A percentile compares a stretch with the other conserved stretches of the same genome.
These are phyloP conservation scores for Digitaria exilis DNA, from an alignment of 202 grass and related monocot species.

Conservation along the genomic window DNA sequence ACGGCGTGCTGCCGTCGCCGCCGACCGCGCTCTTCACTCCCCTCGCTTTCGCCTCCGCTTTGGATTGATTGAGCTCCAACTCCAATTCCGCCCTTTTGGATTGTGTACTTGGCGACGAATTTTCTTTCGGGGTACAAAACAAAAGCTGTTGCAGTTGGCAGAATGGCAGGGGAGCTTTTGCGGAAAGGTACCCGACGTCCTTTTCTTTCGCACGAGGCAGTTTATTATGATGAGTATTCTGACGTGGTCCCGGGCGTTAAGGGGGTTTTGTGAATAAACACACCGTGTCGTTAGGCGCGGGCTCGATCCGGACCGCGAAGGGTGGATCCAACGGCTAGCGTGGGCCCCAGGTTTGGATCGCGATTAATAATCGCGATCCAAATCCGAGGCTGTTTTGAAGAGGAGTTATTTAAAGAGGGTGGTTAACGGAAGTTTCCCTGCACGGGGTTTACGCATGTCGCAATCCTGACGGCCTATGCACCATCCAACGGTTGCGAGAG, in stretches of 20 bases:
- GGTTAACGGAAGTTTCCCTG: background rate
- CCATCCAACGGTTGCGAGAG: background rate
- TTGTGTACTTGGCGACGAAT: conserved; percentile 16
- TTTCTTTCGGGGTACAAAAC: conserved; percentile 23
- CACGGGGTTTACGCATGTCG: background rate
- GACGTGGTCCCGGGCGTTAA: background rate
- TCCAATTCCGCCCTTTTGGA: conserved; percentile 14
- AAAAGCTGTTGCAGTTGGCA: conserved; percentile 23
- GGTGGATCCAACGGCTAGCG: background rate
- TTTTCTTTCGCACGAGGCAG: background rate
- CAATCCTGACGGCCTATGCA: background rate
- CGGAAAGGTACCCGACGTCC: background rate
- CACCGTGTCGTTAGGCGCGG: background rate
- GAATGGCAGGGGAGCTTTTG: conserved; percentile 12
- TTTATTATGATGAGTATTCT: background rate
- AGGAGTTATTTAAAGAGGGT: background rate
- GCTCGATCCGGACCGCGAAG: background rate
- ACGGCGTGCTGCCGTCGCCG: background rate
- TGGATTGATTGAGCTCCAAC: conserved; percentile 31
- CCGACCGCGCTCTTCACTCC: background rate
- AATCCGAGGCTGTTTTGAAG: background rate
- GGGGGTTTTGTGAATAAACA: background rate
- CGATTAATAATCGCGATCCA: too few relatives aligned
- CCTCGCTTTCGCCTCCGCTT: background rate
- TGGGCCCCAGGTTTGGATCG: background rate